Evolutionary conservation across 1,284 basidiomycete genomes (phyloP).

Genomic region (Coniferiporia sulphurascens): DNA sequence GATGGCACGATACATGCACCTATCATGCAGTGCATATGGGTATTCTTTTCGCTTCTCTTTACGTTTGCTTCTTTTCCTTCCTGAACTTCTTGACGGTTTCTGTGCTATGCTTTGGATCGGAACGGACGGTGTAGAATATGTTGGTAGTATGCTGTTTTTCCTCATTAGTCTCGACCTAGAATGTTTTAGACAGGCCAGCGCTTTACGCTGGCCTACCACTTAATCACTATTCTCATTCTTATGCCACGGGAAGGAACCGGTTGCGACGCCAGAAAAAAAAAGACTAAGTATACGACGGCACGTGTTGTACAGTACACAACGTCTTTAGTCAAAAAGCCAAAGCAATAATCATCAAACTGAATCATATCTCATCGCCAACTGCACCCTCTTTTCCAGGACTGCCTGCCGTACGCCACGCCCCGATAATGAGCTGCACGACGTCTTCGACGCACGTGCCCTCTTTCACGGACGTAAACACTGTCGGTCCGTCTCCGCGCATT

Average conservation of each 20-base stretch:
- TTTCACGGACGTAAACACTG: slow-evolving; percentile 87
- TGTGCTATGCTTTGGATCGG: neutral
- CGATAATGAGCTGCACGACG: slow-evolving; percentile 78
- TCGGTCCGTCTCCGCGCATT: slow-evolving; percentile 94
- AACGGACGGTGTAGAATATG: neutral
- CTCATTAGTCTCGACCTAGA: neutral
- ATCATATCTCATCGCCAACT: slow-evolving; percentile 35
- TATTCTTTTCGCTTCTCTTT: neutral
- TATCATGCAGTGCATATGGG: neutral
- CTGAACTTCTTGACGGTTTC: neutral
- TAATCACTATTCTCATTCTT: neutral
- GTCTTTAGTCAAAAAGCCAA: too few species aligned
- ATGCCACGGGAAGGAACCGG: too few species aligned
- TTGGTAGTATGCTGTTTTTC: neutral
- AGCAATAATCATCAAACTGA: neutral
- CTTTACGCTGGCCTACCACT: neutral
- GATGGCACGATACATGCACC: neutral
- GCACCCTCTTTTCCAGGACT: slow-evolving; percentile 56
- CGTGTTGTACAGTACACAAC: neutral
- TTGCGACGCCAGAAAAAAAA: too few species aligned
- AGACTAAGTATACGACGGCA: neutral
- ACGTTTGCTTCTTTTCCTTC: neutral
- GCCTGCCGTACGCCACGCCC: slow-evolving; percentile 80
- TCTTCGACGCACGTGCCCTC: slow-evolving; percentile 79
- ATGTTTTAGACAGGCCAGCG: neutral